Evolutionary conservation across 31 red algal genomes (phyloP), one percentile per base, ranked within the genome.

Genomic region (Bonnemaisonia californica): DNA sequence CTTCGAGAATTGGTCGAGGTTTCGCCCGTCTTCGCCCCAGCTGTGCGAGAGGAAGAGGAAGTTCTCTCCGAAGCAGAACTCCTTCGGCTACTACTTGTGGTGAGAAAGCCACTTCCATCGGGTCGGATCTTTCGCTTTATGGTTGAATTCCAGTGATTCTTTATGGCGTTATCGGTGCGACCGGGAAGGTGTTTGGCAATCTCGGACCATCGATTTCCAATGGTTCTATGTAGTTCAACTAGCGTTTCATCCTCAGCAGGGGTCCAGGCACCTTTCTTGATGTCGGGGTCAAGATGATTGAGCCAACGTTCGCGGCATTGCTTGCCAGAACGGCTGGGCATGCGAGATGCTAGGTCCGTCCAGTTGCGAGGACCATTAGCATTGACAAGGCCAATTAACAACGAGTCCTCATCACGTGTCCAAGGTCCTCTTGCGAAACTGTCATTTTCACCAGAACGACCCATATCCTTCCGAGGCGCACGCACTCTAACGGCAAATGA

Each of bases 121-220:
- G 74, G 57, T 0, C 57, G 54, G n/a, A 87, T 87, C 62, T 78
- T 87, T 23, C 83, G 71, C 48, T 87, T 87, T 35, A 87, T 78
- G 48, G 86, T 90, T 8, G 89, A 85, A 48, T 97, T 97, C 90
- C 90, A 97, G 60, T 97, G 91, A 78, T 97, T 97, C 82, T 97
- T 97, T 51, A 97, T 97, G 21, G 90, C 80, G 41, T 97, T 97
- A 73, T 97, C 95, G 34, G 89, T 93, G 48, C 95, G 73, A 35
- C 94, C 94, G 21, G 94, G 94, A 21, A 96, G 83, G 42, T 73
- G 74, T 8, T 82, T 81, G 34, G 89, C 83, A 73, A 97, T 91
- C 71, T 89, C 76, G 24, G 80, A 70, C 95, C 95, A 97, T 29
- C 86, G 90, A 71, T 97, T 97, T 57, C 95, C 95, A 27, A 91